Percentiles rank a stretch among this genome's conserved stretches.
Conservation (phyloP, 2,329 filamentous ascomycete genomes). For the Ascochyta pisi region DNA sequence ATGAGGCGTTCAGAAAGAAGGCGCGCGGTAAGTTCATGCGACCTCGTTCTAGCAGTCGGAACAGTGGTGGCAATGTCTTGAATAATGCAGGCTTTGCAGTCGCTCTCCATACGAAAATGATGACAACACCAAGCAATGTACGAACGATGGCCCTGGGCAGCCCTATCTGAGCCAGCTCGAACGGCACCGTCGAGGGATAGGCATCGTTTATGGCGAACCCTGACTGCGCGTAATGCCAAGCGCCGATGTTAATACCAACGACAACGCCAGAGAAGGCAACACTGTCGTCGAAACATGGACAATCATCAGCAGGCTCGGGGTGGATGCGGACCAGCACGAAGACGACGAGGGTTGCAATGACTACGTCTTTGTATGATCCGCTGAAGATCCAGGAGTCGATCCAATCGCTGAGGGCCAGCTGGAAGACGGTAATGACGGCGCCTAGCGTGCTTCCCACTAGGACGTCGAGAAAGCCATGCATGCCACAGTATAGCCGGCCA, state of each 20-base stretch:
- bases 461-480: conserved; percentile 97
- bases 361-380: conserved; percentile 64
- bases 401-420: conserved; percentile 61
- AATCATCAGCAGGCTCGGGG: conserved; percentile 95
- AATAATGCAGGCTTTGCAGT: conserved; percentile 85
- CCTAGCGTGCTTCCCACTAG: conserved; percentile 80
- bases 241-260: conserved; percentile 81
- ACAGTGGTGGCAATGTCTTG: conserved; percentile 79
- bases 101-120: conserved; percentile 90
- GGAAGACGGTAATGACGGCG: conserved; percentile 64
- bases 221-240: conserved; percentile 78
- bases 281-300: conserved; percentile 95
- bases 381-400: conserved; percentile 73
- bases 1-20: conserved; percentile 88
- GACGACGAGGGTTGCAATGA: conserved; percentile 70
- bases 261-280: conserved; percentile 91
- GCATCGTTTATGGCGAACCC: conserved; percentile 60
- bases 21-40: conserved; percentile 83
- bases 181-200: conserved; percentile 67
- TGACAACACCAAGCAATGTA: conserved; percentile 78
- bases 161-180: conserved; percentile 71
- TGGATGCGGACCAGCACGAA: conserved; percentile 84
- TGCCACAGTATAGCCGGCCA: conserved; percentile 93
- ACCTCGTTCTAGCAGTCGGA: conserved; percentile 80
- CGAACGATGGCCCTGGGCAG: conserved; percentile 68